A percentile compares a stretch with the other conserved stretches of the same genome.
phyloP scores from a whole-genome alignment of 2,329 filamentous ascomycete genomes.

The Arthrobotrys musiformis region DNA sequence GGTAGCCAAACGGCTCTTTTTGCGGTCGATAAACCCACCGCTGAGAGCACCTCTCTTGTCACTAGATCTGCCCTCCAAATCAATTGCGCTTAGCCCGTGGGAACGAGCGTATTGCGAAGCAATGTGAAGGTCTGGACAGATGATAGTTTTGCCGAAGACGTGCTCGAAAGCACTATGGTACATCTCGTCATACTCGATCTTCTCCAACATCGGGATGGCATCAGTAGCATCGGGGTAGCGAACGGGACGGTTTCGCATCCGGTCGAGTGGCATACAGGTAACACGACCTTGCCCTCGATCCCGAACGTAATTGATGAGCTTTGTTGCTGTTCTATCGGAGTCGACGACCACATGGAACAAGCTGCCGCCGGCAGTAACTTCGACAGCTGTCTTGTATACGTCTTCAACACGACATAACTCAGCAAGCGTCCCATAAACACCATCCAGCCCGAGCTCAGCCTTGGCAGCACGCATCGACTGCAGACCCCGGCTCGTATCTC shows the following conservation, averaged over 20 bases:
- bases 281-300: constrained; percentile 72
- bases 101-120: constrained; percentile 91
- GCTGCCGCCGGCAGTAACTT: constrained; percentile 90
- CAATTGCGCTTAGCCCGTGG: constrained; percentile 91
- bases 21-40: constrained; percentile 89
- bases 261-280: constrained; percentile 93
- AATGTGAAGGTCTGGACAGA: constrained; percentile 88
- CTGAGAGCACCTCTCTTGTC: constrained; percentile 96
- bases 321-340: constrained; percentile 84
- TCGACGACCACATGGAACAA: constrained; percentile 97
- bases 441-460: constrained; percentile 79
- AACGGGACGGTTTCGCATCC: constrained; percentile 75
- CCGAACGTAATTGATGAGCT: constrained; percentile 73
- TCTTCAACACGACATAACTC: constrained; percentile 91
- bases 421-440: constrained; percentile 90
- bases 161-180: constrained; percentile 91
- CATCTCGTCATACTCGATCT: constrained; percentile 78
- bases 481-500: constrained; percentile 84
- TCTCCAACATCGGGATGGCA: constrained; percentile 78
- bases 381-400: constrained; percentile 85
- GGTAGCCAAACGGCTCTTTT: constrained; percentile 85
- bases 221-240: constrained; percentile 88
- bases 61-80: constrained; percentile 90
- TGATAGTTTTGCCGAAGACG: constrained; percentile 93
- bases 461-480: constrained; percentile 87